These are phyloP conservation scores for Petunia secreta DNA, from an alignment of 257 asterid genomes.

Conservation along the genomic window DNA sequence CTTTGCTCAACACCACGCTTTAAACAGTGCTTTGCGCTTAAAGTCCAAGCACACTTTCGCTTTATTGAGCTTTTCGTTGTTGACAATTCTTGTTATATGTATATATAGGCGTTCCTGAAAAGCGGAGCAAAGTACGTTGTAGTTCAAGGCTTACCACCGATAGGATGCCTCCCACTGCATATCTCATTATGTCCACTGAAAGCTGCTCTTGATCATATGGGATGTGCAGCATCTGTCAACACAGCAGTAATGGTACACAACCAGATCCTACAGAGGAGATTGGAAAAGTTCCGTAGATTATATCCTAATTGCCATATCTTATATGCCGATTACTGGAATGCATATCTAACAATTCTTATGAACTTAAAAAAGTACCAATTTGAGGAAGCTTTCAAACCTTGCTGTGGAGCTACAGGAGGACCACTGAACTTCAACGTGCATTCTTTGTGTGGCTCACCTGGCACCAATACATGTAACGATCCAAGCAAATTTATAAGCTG, in stretches of 20 bases:
- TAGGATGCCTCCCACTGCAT: conserved; percentile 54
- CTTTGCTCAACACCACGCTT: too few relatives aligned
- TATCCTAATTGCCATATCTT: conserved; percentile 37
- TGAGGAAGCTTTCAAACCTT: conserved; percentile 50
- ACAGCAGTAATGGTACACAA: conserved; percentile 43
- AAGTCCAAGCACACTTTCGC: too few relatives aligned
- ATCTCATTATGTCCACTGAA: conserved; percentile 30
- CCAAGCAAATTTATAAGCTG: conserved; percentile 39
- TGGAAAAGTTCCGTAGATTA: conserved; percentile 30
- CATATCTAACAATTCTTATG: conserved; percentile 37
- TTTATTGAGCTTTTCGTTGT: too few relatives aligned
- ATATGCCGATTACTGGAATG: conserved; percentile 53
- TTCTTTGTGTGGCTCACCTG: conserved; percentile 33
- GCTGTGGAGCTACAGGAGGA: conserved; percentile 36
- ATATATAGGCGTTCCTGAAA: conserved; percentile 35
- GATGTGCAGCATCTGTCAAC: conserved; percentile 45
- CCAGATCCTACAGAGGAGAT: conserved; percentile 39
- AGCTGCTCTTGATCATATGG: conserved; percentile 36
- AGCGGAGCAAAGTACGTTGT: conserved; percentile 47
- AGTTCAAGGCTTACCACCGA: conserved; percentile 56
- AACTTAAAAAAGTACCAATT: conserved; percentile 42
- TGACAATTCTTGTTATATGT: neutral
- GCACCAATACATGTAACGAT: conserved; percentile 39
- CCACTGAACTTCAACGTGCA: conserved; percentile 28
- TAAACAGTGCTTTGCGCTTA: too few relatives aligned